A percentile compares a stretch with the other conserved stretches of the same genome.
These are phyloP conservation scores for Ceratocystis harringtonii DNA, from an alignment of 2,329 filamentous ascomycete species.

Conservation along the genomic window DNA sequence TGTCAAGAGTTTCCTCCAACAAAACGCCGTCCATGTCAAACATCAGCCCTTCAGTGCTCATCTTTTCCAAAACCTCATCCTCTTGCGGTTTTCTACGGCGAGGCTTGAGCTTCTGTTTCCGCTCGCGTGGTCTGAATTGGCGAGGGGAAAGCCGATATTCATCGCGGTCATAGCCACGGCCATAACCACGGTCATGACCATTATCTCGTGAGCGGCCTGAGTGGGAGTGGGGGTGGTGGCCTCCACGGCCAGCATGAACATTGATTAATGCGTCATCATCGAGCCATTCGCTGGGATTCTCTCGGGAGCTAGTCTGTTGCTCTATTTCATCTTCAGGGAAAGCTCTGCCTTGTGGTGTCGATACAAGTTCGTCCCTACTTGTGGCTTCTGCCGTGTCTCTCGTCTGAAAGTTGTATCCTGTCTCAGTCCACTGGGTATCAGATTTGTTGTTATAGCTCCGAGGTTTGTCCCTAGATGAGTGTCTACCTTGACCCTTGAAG, in stretches of 20 bases:
- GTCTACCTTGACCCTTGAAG: not conserved
- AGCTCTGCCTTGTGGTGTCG: not conserved
- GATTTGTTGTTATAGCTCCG: not conserved
- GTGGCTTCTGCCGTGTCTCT: no score
- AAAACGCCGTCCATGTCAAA: conserved; percentile 10
- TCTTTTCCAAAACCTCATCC: conserved; percentile 3
- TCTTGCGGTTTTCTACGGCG: not conserved
- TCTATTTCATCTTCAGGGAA: not conserved
- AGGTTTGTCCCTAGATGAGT: not conserved
- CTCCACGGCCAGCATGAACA: not conserved
- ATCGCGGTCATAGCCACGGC: not conserved
- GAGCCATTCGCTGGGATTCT: not conserved
- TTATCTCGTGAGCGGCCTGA: not conserved
- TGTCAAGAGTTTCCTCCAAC: not conserved
- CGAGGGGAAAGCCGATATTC: not conserved
- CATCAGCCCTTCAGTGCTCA: conserved; percentile 12
- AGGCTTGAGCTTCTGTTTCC: not conserved
- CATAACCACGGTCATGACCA: no score
- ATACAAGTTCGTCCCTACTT: no score
- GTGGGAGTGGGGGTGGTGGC: no score
- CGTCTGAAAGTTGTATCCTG: no score
- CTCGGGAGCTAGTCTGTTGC: not conserved
- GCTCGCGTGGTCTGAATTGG: not conserved
- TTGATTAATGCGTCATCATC: not conserved
- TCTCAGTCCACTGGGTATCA: not conserved